Evolutionary conservation across 2,329 filamentous ascomycete species (phyloP), one percentile per base, ranked within the genome.

Genomic region (Pseudocercospora cruenta): DNA sequence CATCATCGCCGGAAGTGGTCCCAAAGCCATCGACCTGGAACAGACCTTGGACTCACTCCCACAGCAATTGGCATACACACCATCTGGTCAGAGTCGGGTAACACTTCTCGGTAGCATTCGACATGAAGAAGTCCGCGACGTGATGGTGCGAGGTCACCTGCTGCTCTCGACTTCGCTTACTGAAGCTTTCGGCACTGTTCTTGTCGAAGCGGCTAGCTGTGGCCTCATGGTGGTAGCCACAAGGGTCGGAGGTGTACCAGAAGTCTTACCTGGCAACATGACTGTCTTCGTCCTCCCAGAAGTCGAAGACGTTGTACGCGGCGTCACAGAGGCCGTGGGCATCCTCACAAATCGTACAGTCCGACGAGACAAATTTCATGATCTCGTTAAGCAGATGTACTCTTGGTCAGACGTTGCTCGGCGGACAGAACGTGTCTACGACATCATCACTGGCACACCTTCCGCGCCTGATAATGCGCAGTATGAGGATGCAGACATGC

Each of bases 321-420:
- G 94, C 3, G 97, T 96, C 0, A 91, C 92, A 19, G 90, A 90
- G 71, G 95, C 96, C 19, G 98, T 99, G 68, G 90, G 89, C 0
- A 90, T 92, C 31, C 85, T 99, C 63, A 89, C 94, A 53, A 94
- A 94, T 72, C 64, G 65, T 4, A 71, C 64, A 4, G 91, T 99
- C 28, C 89, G 93, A 69, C 96, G 95, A 0, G 94, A 98, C 77
- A 88, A 90, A 49, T 99, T 99, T 76, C 95, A 99, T 77, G 94
- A 97, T 71, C 92, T 98, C 79, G 95, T 99, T 69, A 93, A 94
- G 79, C 92, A 91, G 82, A 98, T 98, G 95, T 99, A 99, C 81
- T 96, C 93, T 1, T 99, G 95, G 95, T 92, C 92, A 28, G 94
- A 99, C 77, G 94, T 99, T 28, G 95, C 95, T 14, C 87, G 91